Evolutionary conservation across 176 grass and related monocot species (phyloP), one percentile per base, ranked within the genome.

Genomic region (Puya raimondii): DNA sequence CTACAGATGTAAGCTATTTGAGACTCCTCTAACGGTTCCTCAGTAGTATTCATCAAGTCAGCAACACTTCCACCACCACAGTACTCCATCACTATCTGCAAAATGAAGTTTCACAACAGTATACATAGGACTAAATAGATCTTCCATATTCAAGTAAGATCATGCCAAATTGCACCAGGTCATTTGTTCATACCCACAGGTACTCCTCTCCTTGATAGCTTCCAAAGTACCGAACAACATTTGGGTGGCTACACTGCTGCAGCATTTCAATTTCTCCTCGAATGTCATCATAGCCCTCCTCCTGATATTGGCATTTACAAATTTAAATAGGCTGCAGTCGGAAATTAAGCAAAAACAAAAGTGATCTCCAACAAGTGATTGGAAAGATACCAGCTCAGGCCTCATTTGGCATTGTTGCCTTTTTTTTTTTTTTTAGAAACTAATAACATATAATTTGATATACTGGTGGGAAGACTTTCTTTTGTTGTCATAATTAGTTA

Each of bases 1-100:
- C 94, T 81, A 80, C 94, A 99, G 65, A 99, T 89, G 67, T 99
- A 99, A 71, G 94, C 94, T 81, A 99, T 99, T 84, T 99, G 94
- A 13, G 90, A 83, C 77, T 99, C 94, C 57, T 99, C 94, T 73
- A 99, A 77, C 63, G 89, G 69, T 56, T 99, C 94, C 56, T 99
- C 89, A 74, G 89, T 99, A 80, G 86, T 84, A 72, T 74, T 73
- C 84, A 99, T 99, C 80, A 93, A 90, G 72, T 99, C 94, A 14
- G 94, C 89, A 75, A 99, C 72, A 53, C 94, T 99, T 79, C 94
- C 94, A 74, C 94, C 94, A 85, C 94, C 94, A 78, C 94, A 99
- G 67, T 99, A 99, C 67, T 99, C 94, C 94, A 99, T 99, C 75
- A 99, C 79, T 84, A 99, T 99, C 94, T 99, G 82, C 50, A 79